Conservation (phyloP, 2,329 filamentous ascomycete species). For the Colletotrichum echinochloae region DNA sequence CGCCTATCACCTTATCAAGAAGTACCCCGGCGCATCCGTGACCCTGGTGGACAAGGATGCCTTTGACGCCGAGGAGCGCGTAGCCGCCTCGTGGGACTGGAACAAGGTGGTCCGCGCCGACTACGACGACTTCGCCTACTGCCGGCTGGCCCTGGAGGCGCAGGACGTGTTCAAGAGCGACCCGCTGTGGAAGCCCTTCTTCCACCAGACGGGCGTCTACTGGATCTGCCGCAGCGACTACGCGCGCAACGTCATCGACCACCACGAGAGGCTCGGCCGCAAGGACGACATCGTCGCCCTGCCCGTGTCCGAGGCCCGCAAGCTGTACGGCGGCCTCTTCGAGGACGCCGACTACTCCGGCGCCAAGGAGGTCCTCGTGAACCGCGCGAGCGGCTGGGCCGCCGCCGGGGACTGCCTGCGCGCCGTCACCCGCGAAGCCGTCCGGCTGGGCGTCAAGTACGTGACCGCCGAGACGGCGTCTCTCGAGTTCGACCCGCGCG, state of each 20-base stretch:
- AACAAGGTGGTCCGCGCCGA: conserved; percentile 80
- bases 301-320: conserved; percentile 58
- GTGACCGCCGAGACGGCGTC: conserved; percentile 63
- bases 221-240: conserved; percentile 65
- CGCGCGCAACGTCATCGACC: conserved; percentile 63
- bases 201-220: conserved; percentile 71
- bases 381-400: conserved; percentile 72
- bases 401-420: conserved; percentile 69
- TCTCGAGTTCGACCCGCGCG: conserved; percentile 56
- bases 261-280: conserved; percentile 61
- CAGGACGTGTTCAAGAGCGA: conserved; percentile 71
- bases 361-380: conserved; percentile 70
- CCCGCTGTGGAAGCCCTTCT: conserved; percentile 67
- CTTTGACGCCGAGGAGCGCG: conserved; percentile 58
- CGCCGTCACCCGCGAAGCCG: conserved; percentile 63
- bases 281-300: conserved; percentile 56
- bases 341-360: conserved; percentile 69
- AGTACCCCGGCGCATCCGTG: conserved; percentile 62
- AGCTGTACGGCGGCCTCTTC: conserved; percentile 69
- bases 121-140: conserved; percentile 74
- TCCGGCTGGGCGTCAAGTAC: conserved; percentile 70
- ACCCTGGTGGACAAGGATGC: conserved; percentile 69
- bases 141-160: conserved; percentile 72
- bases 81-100: conserved; percentile 78
- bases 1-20: conserved; percentile 70